Evolutionary conservation across 2,329 filamentous ascomycete genomes (phyloP), one percentile per base, ranked within the genome.

Genomic region (Arthrobotrys megalospora): DNA sequence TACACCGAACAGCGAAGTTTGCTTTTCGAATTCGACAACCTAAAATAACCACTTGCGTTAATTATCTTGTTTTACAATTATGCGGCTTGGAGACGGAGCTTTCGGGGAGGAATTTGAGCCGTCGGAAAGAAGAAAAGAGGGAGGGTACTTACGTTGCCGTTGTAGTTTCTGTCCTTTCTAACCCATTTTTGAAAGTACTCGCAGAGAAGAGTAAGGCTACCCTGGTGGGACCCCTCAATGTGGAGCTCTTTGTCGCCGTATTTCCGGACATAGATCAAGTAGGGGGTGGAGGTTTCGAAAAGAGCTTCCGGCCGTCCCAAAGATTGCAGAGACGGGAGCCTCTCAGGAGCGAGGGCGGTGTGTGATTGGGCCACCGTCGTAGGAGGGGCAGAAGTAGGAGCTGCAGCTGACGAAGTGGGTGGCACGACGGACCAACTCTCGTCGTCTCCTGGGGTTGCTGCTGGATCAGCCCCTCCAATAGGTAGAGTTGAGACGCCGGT

Each of bases 121-220:
- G 36, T n/a, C 1, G 19, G 45, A 34, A 62, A 8, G 10, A 73
- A n/a, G 14, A 71, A 47, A n/a, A 8, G 41, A n/a, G n/a, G n/a
- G n/a, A n/a, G n/a, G n/a, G 11, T 6, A 72, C 75, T 71, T 72
- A 72, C 75, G 19, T 78, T 71, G 7, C 75, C 75, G 36, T 78
- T 72, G 47, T 78, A 78, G 52, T 67, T 72, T 45, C 53, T 78
- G 38, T 78, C 75, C 38, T 67, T 72, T 50, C 75, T 50, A 41
- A 72, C 66, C 75, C 75, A 78, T 28, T 78, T 78, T 45, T 78
- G 75, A 41, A 78, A 78, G 53, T 78, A 78, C 14, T 78, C 75
- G 53, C 75, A 78, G 24, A 78, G 58, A 14, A 78, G 38, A 21
- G 60, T 78, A 10, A 78, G 67, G 11, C 75, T 78, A 21, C 60